phyloP scores from a whole-genome alignment of 768 basidiomycete species.

The Lactarius akahatsu region DNA sequence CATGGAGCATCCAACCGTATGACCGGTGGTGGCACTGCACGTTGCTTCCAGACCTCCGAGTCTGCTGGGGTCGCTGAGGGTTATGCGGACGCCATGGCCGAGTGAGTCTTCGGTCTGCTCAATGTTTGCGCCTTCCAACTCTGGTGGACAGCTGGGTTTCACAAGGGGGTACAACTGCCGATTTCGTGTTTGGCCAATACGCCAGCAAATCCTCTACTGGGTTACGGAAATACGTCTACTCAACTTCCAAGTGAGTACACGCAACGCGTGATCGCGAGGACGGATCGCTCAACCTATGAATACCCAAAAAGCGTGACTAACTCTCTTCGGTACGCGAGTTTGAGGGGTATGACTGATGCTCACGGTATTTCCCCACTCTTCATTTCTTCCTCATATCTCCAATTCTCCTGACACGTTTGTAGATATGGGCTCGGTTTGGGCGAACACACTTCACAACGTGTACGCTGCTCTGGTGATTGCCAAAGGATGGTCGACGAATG shows the following conservation, averaged over 20 bases:
- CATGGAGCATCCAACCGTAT: conserved; percentile 34
- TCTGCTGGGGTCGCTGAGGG: conserved; percentile 52
- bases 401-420: conserved; percentile 1
- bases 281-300: conserved; percentile 6
- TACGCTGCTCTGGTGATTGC: conserved; percentile 35
- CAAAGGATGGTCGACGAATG: conserved; percentile 34
- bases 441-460: conserved; percentile 43
- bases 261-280: conserved; percentile 30
- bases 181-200: conserved; percentile 49
- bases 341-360: conserved; percentile 44
- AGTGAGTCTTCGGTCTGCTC: conserved; percentile 20
- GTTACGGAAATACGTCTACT: conserved; percentile 59
- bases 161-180: conserved; percentile 38
- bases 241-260: conserved; percentile 46
- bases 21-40: conserved; percentile 51
- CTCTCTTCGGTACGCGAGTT: conserved; percentile 44
- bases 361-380: conserved; percentile 40
- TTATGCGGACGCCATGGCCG: conserved; percentile 38
- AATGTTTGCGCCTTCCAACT: conserved; percentile 12
- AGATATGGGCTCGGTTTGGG: conserved; percentile 61
- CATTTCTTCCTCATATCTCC: not conserved
- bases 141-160: conserved; percentile 36
- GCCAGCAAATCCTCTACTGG: conserved; percentile 52
- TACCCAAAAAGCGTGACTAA: conserved; percentile 34
- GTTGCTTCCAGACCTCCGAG: conserved; percentile 62